Conservation (phyloP, 106 monocot genomes). For the Allium fistulosum region DNA sequence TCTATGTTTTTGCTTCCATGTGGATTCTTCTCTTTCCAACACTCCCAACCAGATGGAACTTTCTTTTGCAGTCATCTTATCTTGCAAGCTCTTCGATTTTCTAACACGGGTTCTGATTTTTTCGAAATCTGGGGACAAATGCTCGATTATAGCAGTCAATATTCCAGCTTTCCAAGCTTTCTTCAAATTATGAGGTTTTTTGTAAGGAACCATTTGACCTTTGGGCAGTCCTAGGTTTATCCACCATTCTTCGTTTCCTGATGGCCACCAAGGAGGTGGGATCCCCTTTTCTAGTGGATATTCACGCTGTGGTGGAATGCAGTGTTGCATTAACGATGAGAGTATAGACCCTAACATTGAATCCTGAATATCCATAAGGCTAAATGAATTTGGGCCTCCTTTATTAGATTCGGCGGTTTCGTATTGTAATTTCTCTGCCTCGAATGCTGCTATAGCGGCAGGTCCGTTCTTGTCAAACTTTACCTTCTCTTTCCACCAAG, state of each 20-base stretch:
- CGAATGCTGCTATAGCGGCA: slow-evolving; percentile 73
- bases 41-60: slow-evolving; percentile 89
- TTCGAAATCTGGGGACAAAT: slow-evolving; percentile 89
- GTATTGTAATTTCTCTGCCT: slow-evolving; percentile 46
- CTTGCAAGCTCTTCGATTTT: slow-evolving; percentile 97
- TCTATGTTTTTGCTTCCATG: slow-evolving; percentile 14
- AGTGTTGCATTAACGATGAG: slow-evolving; percentile 96
- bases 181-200: slow-evolving; percentile 96
- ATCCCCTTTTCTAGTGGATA: slow-evolving; percentile 77
- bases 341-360: slow-evolving; percentile 87
- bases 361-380: slow-evolving; percentile 87
- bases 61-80: slow-evolving; percentile 97
- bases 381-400: slow-evolving; percentile 34
- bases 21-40: slow-evolving; percentile 57
- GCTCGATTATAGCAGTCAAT: slow-evolving; percentile 87
- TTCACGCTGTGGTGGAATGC: slow-evolving; percentile 82
- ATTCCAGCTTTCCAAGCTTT: slow-evolving; percentile 96
- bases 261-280: slow-evolving; percentile 97
- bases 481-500: slow-evolving; percentile 99
- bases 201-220: slow-evolving; percentile 50
- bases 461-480: slow-evolving; percentile 96
- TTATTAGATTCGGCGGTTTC: slow-evolving; percentile 18
- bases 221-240: slow-evolving; percentile 50
- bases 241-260: slow-evolving; percentile 94
- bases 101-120: slow-evolving; percentile 73